These are phyloP conservation scores for Fusarium aywerte DNA, from an alignment of 2,329 filamentous ascomycete species.

Conservation along the genomic window DNA sequence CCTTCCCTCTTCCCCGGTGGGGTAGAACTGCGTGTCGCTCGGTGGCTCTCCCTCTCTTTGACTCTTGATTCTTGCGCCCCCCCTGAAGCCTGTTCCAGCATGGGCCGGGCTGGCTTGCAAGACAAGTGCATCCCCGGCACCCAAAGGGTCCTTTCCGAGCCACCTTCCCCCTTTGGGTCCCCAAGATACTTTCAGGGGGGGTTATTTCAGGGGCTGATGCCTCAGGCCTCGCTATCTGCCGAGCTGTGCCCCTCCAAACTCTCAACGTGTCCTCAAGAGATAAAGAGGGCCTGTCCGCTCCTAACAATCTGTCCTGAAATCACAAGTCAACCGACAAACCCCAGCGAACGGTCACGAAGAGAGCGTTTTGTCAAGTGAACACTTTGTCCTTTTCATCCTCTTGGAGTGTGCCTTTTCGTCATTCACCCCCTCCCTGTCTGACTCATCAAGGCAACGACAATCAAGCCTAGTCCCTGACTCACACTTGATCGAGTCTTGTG, in stretches of 20 bases:
- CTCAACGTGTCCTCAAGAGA: conserved; percentile 51
- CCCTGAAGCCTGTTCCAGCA: conserved; percentile 36
- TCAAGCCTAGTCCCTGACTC: conserved; percentile 39
- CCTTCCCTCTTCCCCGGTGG: background rate
- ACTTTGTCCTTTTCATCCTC: conserved; percentile 46
- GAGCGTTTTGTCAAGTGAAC: conserved; percentile 38
- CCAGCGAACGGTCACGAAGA: conserved; percentile 31
- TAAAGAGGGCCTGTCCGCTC: conserved; percentile 50
- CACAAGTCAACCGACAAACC: conserved; percentile 30
- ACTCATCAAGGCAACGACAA: conserved; percentile 41
- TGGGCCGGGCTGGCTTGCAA: conserved; percentile 5
- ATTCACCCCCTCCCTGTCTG: conserved; percentile 34
- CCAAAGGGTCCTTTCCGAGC: conserved; percentile 24
- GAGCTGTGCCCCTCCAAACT: conserved; percentile 27
- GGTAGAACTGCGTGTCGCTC: conserved; percentile 18
- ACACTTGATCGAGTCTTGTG: conserved; percentile 39
- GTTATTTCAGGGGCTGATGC: conserved; percentile 39
- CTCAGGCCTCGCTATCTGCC: conserved; percentile 46
- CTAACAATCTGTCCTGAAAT: conserved; percentile 29
- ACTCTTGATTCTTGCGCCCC: conserved; percentile 22
- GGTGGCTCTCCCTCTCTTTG: conserved; percentile 21
- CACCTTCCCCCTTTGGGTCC: conserved; percentile 25
- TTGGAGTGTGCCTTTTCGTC: conserved; percentile 25
- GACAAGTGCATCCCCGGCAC: conserved; percentile 28
- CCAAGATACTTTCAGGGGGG: conserved; percentile 32